These are phyloP conservation scores for Pulveroboletus sp. DNA, from an alignment of 768 basidiomycete genomes.

Conservation along the genomic window DNA sequence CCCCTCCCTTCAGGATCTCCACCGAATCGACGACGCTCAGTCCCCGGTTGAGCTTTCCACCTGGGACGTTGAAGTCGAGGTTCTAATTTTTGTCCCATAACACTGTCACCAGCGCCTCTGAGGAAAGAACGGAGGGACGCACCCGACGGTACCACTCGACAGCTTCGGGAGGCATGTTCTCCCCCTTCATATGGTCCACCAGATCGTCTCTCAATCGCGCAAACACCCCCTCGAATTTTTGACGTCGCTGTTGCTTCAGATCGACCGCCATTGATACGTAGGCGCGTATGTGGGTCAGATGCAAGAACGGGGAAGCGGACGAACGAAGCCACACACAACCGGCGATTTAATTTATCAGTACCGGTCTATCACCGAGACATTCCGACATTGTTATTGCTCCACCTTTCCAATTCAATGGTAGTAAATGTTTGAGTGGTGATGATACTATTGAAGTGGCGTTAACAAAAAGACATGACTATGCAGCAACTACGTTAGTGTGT, in stretches of 20 bases:
- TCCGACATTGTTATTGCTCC: not conserved
- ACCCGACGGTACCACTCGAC: constrained; percentile 74
- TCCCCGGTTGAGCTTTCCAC: constrained; percentile 96
- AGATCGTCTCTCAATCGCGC: constrained; percentile 72
- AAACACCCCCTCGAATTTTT: constrained; percentile 71
- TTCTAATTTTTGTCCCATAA: constrained; percentile 42
- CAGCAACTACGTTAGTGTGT: constrained; percentile 12
- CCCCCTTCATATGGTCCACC: constrained; percentile 54
- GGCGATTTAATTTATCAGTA: constrained; percentile 3
- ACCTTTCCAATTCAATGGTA: not conserved
- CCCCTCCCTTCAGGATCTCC: constrained; percentile 74
- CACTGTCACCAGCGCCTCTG: not conserved
- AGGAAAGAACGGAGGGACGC: constrained; percentile 21
- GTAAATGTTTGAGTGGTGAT: constrained; percentile 18
- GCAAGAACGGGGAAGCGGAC: not conserved
- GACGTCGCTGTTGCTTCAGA: constrained; percentile 43
- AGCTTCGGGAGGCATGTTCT: constrained; percentile 82
- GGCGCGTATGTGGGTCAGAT: not conserved
- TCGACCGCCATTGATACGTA: constrained; percentile 13
- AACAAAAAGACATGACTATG: constrained; percentile 5
- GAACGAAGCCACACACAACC: not conserved
- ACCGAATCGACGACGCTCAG: constrained; percentile 92
- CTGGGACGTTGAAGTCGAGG: constrained; percentile 91
- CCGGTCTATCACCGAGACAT: not conserved
- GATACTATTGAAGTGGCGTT: constrained; percentile 10